These are phyloP conservation scores for Cornus controversa DNA, from an alignment of 148 eudicot species.

Conservation along the genomic window DNA sequence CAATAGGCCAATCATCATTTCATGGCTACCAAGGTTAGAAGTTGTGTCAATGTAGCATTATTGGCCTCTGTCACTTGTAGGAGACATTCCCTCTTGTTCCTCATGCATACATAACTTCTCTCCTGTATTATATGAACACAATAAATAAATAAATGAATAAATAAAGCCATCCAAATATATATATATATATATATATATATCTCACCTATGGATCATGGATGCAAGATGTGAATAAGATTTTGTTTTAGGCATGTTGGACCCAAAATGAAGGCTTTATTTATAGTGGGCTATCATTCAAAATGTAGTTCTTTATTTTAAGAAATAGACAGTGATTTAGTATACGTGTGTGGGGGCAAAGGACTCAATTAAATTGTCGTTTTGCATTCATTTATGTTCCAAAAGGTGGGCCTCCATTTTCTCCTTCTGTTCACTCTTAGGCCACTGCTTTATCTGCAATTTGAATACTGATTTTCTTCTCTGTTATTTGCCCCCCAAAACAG, in stretches of 20 bases:
- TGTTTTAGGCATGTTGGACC: constrained; percentile 19
- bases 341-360: constrained; percentile 17
- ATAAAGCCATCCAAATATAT: not conserved
- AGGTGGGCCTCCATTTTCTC: not conserved
- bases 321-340: constrained; percentile 4
- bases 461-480: not conserved
- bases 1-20: not conserved
- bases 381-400: constrained; percentile 1
- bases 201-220: no score
- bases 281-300: constrained; percentile 19
- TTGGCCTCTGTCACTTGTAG: not conserved
- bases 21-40: not conserved
- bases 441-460: not conserved
- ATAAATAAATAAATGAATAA: no score
- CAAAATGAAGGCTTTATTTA: constrained; percentile 21
- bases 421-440: not conserved
- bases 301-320: constrained; percentile 5
- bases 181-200: not conserved
- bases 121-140: no score
- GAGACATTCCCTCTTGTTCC: not conserved
- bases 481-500: not conserved
- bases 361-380: constrained; percentile 4
- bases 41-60: not conserved
- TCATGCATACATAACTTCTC: not conserved
- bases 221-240: no score